These are phyloP conservation scores for Fusarium metavorans DNA, from an alignment of 2,329 filamentous ascomycete species.

Conservation along the genomic window DNA sequence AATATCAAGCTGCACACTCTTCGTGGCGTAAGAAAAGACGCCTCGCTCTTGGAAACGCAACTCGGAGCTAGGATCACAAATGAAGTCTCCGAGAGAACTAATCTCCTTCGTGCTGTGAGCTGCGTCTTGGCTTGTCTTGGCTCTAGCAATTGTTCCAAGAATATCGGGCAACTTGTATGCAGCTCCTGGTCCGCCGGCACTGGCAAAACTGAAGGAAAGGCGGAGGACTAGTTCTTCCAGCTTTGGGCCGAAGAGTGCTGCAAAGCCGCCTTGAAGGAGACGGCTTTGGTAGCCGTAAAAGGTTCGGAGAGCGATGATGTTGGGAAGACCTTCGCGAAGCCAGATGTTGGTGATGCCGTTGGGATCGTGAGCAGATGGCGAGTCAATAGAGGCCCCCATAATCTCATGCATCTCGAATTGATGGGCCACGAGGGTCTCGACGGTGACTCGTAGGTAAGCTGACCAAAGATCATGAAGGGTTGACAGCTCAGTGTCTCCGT, in stretches of 20 bases:
- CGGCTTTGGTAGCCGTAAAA: conserved; percentile 67
- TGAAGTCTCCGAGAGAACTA: conserved; percentile 62
- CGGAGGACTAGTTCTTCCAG: conserved; percentile 66
- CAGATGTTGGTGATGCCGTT: conserved; percentile 52
- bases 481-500: conserved; percentile 56
- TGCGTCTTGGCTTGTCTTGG: conserved; percentile 57
- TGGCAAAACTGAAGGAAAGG: conserved; percentile 63
- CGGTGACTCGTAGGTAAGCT: conserved; percentile 60
- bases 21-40: conserved; percentile 62
- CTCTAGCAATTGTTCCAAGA: conserved; percentile 39
- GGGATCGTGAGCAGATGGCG: conserved; percentile 18
- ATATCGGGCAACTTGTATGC: conserved; percentile 51
- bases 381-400: conserved; percentile 53
- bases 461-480: conserved; percentile 63
- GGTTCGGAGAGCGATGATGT: conserved; percentile 61
- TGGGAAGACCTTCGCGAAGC: conserved; percentile 60
- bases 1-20: conserved; percentile 63
- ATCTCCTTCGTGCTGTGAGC: conserved; percentile 61
- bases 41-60: conserved; percentile 64
- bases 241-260: conserved; percentile 63
- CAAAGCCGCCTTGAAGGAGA: conserved; percentile 63
- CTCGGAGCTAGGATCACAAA: conserved; percentile 58
- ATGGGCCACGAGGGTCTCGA: conserved; percentile 65
- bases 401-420: conserved; percentile 67
- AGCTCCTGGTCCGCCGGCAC: conserved; percentile 55